Percentiles rank a stretch among this genome's conserved stretches.
Evolutionary conservation across 108 stramenopile genomes (phyloP).

Genomic region (Fragilaria radians): DNA sequence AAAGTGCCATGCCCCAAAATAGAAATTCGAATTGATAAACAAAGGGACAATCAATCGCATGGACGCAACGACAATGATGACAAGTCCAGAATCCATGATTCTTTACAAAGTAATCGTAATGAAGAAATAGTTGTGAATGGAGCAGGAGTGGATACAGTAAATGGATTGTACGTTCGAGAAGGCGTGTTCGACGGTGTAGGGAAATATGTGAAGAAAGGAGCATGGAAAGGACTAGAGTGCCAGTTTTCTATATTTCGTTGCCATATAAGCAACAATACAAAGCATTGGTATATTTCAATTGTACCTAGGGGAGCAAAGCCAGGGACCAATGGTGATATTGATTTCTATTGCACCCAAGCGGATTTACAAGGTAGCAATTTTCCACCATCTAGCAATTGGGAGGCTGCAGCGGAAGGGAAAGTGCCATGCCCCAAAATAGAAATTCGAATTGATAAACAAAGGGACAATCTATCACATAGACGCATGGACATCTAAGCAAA

Average conservation of each 20-base stretch:
- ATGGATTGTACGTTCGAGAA: slow-evolving; percentile 64
- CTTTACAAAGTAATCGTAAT: slow-evolving; percentile 13
- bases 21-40: background rate
- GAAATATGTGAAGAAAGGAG: slow-evolving; percentile 52
- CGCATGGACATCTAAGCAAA: no score
- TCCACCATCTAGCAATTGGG: slow-evolving; percentile 42
- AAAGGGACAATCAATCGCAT: no score
- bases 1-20: slow-evolving; percentile 27
- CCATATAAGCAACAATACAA: slow-evolving; percentile 75
- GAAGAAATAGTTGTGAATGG: slow-evolving; percentile 45
- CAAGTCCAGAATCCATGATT: slow-evolving; percentile 28
- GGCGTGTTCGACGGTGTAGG: slow-evolving; percentile 54
- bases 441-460: background rate
- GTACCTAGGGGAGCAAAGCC: slow-evolving; percentile 63
- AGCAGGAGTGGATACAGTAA: slow-evolving; percentile 66
- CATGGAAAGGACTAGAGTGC: slow-evolving; percentile 35
- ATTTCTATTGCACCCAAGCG: slow-evolving; percentile 72
- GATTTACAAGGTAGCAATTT: slow-evolving; percentile 12
- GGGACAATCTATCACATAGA: no score
- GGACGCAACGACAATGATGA: no score
- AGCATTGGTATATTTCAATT: slow-evolving; percentile 86
- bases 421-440: slow-evolving; percentile 28
- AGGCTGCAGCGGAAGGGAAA: slow-evolving; percentile 30
- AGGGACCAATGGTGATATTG: slow-evolving; percentile 74
- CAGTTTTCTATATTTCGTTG: slow-evolving; percentile 65